Percentiles rank a stretch among this genome's conserved stretches.
phyloP scores from a whole-genome alignment of 139 green algal species.

The Astrephomene gubernaculifera region DNA sequence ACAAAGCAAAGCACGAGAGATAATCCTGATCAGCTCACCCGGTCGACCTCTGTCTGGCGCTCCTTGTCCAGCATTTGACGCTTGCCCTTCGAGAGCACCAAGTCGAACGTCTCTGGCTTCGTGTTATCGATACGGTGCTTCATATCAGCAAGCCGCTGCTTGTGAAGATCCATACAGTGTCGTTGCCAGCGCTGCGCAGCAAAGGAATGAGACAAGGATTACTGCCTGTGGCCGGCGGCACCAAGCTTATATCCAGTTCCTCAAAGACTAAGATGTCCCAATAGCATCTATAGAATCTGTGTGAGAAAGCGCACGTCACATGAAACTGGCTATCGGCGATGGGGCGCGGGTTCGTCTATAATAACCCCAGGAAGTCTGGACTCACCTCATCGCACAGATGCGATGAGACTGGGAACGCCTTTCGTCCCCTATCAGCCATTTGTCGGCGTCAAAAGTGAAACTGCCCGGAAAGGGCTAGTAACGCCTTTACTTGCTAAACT shows the following conservation, averaged over 20 bases:
- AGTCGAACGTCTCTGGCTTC: slow-evolving; percentile 20
- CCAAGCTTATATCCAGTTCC: no score
- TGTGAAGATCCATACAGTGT: slow-evolving; percentile 45
- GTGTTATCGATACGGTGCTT: slow-evolving; percentile 29
- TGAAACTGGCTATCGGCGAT: no score
- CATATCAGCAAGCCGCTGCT: slow-evolving; percentile 43
- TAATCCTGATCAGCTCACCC: slow-evolving; percentile 4
- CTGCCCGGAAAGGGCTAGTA: background rate
- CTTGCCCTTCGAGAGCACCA: slow-evolving; percentile 42
- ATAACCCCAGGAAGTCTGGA: no score
- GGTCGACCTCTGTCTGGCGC: slow-evolving; percentile 42
- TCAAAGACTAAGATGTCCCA: no score
- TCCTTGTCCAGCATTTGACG: slow-evolving; percentile 28
- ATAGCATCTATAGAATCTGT: no score
- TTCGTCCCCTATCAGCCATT: slow-evolving; percentile 36
- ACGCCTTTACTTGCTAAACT: background rate
- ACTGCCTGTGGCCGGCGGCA: no score
- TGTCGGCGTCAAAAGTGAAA: background rate
- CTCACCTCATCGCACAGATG: slow-evolving; percentile 41
- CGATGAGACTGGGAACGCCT: slow-evolving; percentile 37
- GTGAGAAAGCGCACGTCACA: no score
- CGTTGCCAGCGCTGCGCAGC: slow-evolving; percentile 43
- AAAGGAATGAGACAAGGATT: background rate
- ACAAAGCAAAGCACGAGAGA: no score
- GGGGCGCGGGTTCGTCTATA: no score